Conservation (phyloP, 2,329 filamentous ascomycete species). For the Amylocarpus encephaloides region DNA sequence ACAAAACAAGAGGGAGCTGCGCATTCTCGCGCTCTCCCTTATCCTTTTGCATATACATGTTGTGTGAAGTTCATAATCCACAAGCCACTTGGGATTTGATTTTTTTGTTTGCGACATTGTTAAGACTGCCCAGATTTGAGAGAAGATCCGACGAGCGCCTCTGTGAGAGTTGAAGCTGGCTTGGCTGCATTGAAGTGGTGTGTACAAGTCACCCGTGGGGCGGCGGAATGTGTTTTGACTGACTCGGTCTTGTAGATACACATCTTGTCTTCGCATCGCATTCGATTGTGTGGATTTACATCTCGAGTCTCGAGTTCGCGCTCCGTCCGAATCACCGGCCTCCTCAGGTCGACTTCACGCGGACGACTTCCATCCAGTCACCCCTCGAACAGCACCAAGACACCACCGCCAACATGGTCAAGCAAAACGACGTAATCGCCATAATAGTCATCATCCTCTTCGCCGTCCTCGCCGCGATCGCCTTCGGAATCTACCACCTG, state of each 20-base stretch:
- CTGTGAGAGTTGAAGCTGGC: neutral
- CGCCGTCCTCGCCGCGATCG: slow-evolving; percentile 52
- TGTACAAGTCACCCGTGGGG: too few species aligned
- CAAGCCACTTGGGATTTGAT: neutral
- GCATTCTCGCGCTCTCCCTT: neutral
- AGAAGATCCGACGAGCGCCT: neutral
- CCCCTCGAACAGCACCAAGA: neutral
- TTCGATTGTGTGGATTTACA: neutral
- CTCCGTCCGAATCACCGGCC: neutral
- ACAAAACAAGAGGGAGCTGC: neutral
- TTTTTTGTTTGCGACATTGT: neutral
- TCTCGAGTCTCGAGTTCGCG: neutral
- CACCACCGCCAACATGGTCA: slow-evolving; percentile 42
- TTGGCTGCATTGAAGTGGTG: too few species aligned
- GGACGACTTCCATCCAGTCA: neutral
- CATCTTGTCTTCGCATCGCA: neutral
- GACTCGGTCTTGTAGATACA: too few species aligned
- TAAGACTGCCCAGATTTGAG: neutral
- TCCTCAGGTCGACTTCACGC: neutral
- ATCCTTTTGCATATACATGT: neutral
- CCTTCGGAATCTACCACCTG: slow-evolving; percentile 58
- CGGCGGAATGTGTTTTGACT: too few species aligned
- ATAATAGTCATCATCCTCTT: slow-evolving; percentile 64
- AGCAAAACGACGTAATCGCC: slow-evolving; percentile 62
- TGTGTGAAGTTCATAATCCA: neutral